Evolutionary conservation across 768 basidiomycete genomes (phyloP).

Genomic region (Lyophyllum shimeji): DNA sequence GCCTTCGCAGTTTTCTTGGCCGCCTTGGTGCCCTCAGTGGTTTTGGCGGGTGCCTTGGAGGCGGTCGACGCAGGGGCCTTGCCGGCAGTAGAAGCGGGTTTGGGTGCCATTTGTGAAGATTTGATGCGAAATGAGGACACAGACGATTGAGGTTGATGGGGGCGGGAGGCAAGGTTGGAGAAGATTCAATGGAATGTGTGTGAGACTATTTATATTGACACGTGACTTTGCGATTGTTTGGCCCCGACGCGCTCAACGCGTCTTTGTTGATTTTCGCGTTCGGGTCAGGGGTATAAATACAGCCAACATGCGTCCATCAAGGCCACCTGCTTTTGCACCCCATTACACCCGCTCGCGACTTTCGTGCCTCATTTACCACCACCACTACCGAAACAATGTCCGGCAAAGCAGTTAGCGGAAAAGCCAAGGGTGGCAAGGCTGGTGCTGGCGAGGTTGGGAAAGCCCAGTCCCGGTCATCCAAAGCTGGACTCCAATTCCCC

Average conservation of each 20-base stretch:
- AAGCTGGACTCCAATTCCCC: conserved; percentile 71
- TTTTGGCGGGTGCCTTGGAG: conserved; percentile 74
- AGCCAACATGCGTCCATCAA: not conserved
- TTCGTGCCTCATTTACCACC: conserved; percentile 4
- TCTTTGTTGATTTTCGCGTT: conserved; percentile 27
- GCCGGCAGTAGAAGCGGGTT: conserved; percentile 83
- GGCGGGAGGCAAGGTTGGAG: conserved; percentile 21
- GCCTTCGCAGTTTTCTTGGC: conserved; percentile 80
- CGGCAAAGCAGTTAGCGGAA: conserved; percentile 33
- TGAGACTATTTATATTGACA: conserved; percentile 34
- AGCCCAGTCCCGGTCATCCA: conserved; percentile 61
- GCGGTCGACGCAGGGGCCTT: conserved; percentile 73
- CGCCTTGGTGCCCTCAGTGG: conserved; percentile 61
- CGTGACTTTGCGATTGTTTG: conserved; percentile 37
- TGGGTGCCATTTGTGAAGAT: conserved; percentile 52
- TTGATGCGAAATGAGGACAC: conserved; percentile 6
- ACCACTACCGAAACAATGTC: conserved; percentile 26
- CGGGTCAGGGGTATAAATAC: conserved; percentile 28
- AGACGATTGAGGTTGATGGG: conserved; percentile 16
- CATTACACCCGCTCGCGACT: conserved; percentile 10
- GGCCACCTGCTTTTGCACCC: conserved; percentile 4
- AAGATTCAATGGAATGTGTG: conserved; percentile 11
- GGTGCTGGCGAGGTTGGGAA: conserved; percentile 39
- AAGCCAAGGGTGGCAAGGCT: conserved; percentile 36
- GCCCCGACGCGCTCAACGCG: conserved; percentile 37